A percentile compares a stretch with the other conserved stretches of the same genome.
Evolutionary conservation across 2,329 filamentous ascomycete species (phyloP).

Genomic region (Albophoma yamanashiensis): DNA sequence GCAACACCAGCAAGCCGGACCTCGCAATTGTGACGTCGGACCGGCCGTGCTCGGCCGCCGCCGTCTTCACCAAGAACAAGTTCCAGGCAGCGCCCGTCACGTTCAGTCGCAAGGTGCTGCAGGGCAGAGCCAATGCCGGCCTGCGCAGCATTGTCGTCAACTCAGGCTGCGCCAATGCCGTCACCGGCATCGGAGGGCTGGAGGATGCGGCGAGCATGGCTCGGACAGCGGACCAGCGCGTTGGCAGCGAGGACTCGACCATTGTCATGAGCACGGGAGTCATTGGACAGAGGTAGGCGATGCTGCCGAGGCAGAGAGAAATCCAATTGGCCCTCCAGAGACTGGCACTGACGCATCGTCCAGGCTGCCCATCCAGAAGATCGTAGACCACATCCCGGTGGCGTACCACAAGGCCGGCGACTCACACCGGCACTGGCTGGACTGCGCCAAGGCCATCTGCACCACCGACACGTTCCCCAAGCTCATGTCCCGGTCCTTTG

Average conservation of each 20-base stretch:
- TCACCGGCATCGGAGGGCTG: slow-evolving; percentile 81
- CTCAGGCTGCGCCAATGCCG: slow-evolving; percentile 93
- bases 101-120: slow-evolving; percentile 64
- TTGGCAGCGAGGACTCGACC: slow-evolving; percentile 45
- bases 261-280: slow-evolving; percentile 98
- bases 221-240: slow-evolving; percentile 56
- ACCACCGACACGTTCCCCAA: slow-evolving; percentile 99
- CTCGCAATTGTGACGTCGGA: slow-evolving; percentile 83
- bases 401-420: slow-evolving; percentile 62
- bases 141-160: slow-evolving; percentile 83
- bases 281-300: slow-evolving; percentile 72
- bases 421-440: slow-evolving; percentile 78
- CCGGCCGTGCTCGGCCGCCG: slow-evolving; percentile 73
- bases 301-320: neutral
- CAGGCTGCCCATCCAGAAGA: slow-evolving; percentile 83
- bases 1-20: slow-evolving; percentile 85
- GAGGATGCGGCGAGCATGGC: slow-evolving; percentile 87
- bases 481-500: slow-evolving; percentile 75
- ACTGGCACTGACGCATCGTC: slow-evolving; percentile 5
- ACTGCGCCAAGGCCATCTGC: slow-evolving; percentile 82
- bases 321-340: neutral
- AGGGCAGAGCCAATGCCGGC: slow-evolving; percentile 53
- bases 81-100: slow-evolving; percentile 95
- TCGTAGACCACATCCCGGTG: slow-evolving; percentile 68
- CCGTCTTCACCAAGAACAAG: slow-evolving; percentile 95